Conservation (phyloP, 345 rosid genomes). For the Salix udensis region DNA sequence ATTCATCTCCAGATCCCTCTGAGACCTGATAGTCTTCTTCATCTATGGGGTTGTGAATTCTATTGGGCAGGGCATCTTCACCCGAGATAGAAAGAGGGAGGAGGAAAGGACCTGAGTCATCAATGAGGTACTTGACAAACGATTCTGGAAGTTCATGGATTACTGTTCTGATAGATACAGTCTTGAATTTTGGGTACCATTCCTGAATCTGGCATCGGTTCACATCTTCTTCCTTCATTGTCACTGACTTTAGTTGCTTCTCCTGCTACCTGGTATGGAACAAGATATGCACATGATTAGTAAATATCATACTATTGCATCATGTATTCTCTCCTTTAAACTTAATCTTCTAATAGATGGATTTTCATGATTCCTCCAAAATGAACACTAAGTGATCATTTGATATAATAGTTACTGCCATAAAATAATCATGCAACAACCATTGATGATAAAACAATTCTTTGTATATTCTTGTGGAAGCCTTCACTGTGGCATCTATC, state of each 20-base stretch:
- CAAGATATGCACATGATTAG: background rate
- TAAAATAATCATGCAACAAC: background rate
- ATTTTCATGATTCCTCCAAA: background rate
- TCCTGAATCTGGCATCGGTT: conserved; percentile 79
- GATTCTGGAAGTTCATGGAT: conserved; percentile 71
- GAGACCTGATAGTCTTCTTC: conserved; percentile 55
- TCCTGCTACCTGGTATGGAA: background rate
- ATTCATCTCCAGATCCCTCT: conserved; percentile 68
- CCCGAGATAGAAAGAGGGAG: conserved; percentile 62
- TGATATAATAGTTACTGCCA: background rate
- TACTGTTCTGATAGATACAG: conserved; percentile 57
- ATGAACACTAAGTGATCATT: background rate
- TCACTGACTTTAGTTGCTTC: background rate
- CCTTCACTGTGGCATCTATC: background rate
- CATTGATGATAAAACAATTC: background rate
- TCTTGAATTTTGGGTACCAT: conserved; percentile 80
- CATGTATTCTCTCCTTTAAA: background rate
- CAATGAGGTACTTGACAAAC: conserved; percentile 63
- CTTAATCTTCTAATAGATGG: background rate
- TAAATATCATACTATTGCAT: background rate
- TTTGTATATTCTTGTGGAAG: background rate
- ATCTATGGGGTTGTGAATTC: conserved; percentile 59
- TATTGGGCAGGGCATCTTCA: conserved; percentile 71
- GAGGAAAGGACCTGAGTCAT: conserved; percentile 68
- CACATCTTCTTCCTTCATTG: conserved; percentile 70